These are phyloP conservation scores for Microbotryomycetes sp. DNA, from an alignment of 1,284 basidiomycete species.

Conservation along the genomic window DNA sequence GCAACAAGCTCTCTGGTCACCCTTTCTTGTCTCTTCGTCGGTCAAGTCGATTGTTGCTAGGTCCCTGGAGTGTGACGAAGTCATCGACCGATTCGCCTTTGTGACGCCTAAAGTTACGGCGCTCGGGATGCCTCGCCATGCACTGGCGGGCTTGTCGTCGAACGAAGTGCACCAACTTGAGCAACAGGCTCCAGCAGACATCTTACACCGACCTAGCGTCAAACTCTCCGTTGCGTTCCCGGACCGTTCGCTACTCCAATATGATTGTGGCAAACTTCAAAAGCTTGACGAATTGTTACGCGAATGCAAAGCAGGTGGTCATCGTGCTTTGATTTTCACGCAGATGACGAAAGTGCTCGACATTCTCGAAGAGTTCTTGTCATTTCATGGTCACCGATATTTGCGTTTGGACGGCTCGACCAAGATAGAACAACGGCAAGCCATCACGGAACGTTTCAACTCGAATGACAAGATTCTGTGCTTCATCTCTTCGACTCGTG, in stretches of 20 bases:
- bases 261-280: conserved; percentile 94
- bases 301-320: conserved; percentile 75
- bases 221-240: conserved; percentile 93
- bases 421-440: conserved; percentile 91
- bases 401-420: conserved; percentile 88
- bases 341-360: conserved; percentile 95
- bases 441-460: conserved; percentile 95
- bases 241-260: conserved; percentile 81
- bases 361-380: conserved; percentile 88
- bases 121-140: conserved; percentile 60
- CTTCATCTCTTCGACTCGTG: conserved; percentile 88
- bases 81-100: conserved; percentile 72
- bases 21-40: conserved; percentile 46
- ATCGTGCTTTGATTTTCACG: conserved; percentile 89
- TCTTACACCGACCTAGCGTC: conserved; percentile 66
- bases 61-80: conserved; percentile 51
- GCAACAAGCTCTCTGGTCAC: conserved; percentile 10
- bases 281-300: conserved; percentile 70
- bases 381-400: conserved; percentile 88
- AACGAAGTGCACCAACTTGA: conserved; percentile 41
- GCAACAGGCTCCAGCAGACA: conserved; percentile 40
- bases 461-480: conserved; percentile 81
- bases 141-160: conserved; percentile 49
- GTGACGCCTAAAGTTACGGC: conserved; percentile 75
- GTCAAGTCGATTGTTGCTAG: conserved; percentile 63